Evolutionary conservation across 257 asterid genomes (phyloP).

Genomic region (Solanum rostratum): DNA sequence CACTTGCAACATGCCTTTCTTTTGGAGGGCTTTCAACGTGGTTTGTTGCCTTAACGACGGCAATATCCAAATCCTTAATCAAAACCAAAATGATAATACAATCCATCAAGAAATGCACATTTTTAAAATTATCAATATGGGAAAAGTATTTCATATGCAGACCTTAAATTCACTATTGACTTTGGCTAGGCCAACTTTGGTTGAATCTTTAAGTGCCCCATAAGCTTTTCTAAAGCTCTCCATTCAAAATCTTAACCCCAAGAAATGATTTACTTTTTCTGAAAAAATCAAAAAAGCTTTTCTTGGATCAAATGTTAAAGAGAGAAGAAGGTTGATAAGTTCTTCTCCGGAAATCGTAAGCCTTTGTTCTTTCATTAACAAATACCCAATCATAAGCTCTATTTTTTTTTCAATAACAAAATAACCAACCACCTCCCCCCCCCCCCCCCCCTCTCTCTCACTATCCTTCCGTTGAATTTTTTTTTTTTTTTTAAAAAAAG

Average conservation of each 20-base stretch:
- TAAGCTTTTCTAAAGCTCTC: constrained; percentile 92
- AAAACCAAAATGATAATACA: background rate
- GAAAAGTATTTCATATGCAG: background rate
- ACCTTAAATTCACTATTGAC: constrained; percentile 97
- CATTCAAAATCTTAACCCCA: constrained; percentile 18
- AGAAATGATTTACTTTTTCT: background rate
- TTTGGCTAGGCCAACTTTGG: constrained; percentile 91
- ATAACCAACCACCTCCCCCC: background rate
- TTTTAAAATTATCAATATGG: background rate
- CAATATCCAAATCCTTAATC: constrained; percentile 73
- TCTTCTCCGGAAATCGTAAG: background rate
- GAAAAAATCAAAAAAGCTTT: background rate
- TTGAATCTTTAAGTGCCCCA: constrained; percentile 91
- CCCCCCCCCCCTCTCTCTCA: background rate
- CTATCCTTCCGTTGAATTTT: background rate
- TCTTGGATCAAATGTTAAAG: constrained; percentile 4
- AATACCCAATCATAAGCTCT: background rate
- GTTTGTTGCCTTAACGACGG: constrained; percentile 86
- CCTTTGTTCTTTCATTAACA: background rate
- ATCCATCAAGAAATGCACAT: background rate
- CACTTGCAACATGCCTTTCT: constrained; percentile 85
- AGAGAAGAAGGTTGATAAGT: constrained; percentile 14
- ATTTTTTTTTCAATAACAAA: background rate
- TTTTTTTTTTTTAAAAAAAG: background rate
- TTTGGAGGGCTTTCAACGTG: constrained; percentile 83